A percentile compares a stretch with the other conserved stretches of the same genome.
phyloP scores from a whole-genome alignment of 805 yeast species.

The Maudiozyma bulderi region DNA sequence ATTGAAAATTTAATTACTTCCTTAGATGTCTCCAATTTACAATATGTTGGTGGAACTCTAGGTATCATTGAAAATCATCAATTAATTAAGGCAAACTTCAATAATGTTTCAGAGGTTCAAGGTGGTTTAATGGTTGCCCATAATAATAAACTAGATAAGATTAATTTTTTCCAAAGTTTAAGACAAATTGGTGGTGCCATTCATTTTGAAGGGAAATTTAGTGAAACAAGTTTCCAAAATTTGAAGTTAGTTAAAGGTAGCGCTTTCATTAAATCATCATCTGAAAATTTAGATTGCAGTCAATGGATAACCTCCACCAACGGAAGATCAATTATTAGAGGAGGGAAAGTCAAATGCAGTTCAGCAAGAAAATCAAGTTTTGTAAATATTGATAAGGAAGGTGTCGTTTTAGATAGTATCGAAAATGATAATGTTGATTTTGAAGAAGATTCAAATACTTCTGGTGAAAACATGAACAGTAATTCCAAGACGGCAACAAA shows the following conservation, averaged over 20 bases:
- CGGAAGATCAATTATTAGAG: slow-evolving; percentile 50
- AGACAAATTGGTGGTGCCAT: slow-evolving; percentile 70
- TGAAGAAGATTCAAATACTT: not conserved
- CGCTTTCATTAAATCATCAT: slow-evolving; percentile 47
- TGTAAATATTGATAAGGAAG: slow-evolving; percentile 38
- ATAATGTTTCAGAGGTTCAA: slow-evolving; percentile 48
- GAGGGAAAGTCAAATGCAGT: slow-evolving; percentile 64
- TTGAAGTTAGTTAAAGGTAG: slow-evolving; percentile 69
- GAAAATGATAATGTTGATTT: not conserved
- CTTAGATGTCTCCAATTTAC: slow-evolving; percentile 48
- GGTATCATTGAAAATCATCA: slow-evolving; percentile 49
- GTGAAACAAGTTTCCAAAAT: slow-evolving; percentile 41
- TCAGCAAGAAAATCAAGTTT: slow-evolving; percentile 37
- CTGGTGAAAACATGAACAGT: not conserved
- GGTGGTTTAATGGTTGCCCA: slow-evolving; percentile 70
- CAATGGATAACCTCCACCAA: slow-evolving; percentile 50
- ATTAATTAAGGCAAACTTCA: slow-evolving; percentile 42
- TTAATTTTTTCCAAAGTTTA: slow-evolving; percentile 53
- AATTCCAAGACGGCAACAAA: not conserved
- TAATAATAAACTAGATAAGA: slow-evolving; percentile 41
- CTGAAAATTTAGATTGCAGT: slow-evolving; percentile 49
- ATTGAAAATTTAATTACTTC: slow-evolving; percentile 48
- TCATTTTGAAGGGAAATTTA: slow-evolving; percentile 56
- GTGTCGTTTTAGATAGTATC: slow-evolving; percentile 29
- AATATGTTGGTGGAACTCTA: slow-evolving; percentile 57